Conservation (phyloP, 768 basidiomycete genomes). For the Termitomyces sp. region DNA sequence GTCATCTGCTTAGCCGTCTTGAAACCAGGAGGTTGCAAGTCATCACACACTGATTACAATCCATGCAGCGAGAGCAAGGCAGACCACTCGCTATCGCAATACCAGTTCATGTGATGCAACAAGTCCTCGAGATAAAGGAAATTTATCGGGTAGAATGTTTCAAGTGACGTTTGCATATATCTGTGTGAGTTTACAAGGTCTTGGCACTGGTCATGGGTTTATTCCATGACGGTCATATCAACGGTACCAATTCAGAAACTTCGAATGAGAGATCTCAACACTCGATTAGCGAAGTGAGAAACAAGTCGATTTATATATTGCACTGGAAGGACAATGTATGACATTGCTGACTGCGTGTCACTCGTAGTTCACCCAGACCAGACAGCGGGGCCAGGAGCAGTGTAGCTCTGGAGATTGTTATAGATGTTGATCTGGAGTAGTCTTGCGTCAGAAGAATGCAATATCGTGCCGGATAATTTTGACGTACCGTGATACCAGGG, state of each 20-base stretch:
- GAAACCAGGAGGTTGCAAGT: too few species aligned
- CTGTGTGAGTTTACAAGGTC: not conserved
- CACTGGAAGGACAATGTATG: not conserved
- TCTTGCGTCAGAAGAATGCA: not conserved
- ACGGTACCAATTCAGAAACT: not conserved
- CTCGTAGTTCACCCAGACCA: conserved; percentile 30
- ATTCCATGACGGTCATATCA: not conserved
- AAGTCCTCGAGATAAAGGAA: conserved; percentile 4
- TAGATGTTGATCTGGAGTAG: conserved; percentile 40
- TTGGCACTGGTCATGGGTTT: not conserved
- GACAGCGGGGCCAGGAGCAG: conserved; percentile 31
- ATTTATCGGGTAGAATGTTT: conserved; percentile 3
- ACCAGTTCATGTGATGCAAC: conserved; percentile 3
- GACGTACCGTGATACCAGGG: conserved; percentile 43
- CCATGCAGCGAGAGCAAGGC: not conserved
- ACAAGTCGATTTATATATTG: not conserved
- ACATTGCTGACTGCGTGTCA: not conserved
- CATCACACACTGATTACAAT: not conserved
- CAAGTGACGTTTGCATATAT: not conserved
- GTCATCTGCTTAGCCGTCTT: too few species aligned
- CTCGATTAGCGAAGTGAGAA: not conserved
- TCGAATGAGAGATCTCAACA: too few species aligned
- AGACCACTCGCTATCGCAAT: not conserved
- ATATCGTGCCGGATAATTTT: too few species aligned
- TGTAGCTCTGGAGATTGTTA: conserved; percentile 52